phyloP scores from a whole-genome alignment of 306 rosid genomes.

The Rosa persica region DNA sequence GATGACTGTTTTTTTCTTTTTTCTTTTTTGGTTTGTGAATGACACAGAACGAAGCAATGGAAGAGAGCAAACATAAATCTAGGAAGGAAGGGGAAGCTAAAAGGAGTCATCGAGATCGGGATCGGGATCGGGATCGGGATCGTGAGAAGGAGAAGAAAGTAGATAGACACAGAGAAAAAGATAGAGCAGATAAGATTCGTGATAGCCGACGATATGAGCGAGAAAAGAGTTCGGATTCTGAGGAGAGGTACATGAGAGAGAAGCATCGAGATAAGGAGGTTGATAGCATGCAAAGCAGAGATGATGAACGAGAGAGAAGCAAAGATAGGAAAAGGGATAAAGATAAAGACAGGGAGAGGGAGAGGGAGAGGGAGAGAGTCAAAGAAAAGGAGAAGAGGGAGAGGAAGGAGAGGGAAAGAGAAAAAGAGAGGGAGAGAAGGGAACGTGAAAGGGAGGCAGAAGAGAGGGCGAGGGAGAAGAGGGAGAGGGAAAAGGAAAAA shows the following conservation, averaged over 20 bases:
- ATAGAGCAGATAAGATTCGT: slow-evolving; percentile 37
- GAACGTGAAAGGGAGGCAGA: slow-evolving; percentile 40
- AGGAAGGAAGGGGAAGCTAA: slow-evolving; percentile 60
- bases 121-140: slow-evolving; percentile 46
- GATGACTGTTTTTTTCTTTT: neutral
- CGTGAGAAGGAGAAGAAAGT: slow-evolving; percentile 45
- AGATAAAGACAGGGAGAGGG: slow-evolving; percentile 35
- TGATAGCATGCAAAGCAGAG: slow-evolving; percentile 1
- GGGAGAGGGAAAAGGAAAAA: slow-evolving; percentile 34
- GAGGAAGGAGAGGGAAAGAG: slow-evolving; percentile 34
- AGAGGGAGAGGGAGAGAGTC: slow-evolving; percentile 35
- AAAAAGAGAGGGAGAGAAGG: slow-evolving; percentile 47
- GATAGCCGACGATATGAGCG: slow-evolving; percentile 45
- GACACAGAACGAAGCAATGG: slow-evolving; percentile 46
- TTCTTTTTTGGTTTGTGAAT: neutral
- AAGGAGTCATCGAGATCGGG: slow-evolving; percentile 59
- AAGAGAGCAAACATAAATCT: slow-evolving; percentile 59
- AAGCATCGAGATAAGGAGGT: slow-evolving; percentile 39
- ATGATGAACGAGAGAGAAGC: slow-evolving; percentile 22
- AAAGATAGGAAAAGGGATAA: slow-evolving; percentile 30
- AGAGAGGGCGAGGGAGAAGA: slow-evolving; percentile 35
- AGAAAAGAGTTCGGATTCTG: slow-evolving; percentile 51
- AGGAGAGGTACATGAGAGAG: slow-evolving; percentile 41
- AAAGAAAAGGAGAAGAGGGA: slow-evolving; percentile 39
- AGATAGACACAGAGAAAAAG: slow-evolving; percentile 30